Percentiles rank a stretch among this genome's conserved stretches.
These are phyloP conservation scores for Candida coleopterorum DNA, from an alignment of 805 yeast genomes.

Conservation along the genomic window DNA sequence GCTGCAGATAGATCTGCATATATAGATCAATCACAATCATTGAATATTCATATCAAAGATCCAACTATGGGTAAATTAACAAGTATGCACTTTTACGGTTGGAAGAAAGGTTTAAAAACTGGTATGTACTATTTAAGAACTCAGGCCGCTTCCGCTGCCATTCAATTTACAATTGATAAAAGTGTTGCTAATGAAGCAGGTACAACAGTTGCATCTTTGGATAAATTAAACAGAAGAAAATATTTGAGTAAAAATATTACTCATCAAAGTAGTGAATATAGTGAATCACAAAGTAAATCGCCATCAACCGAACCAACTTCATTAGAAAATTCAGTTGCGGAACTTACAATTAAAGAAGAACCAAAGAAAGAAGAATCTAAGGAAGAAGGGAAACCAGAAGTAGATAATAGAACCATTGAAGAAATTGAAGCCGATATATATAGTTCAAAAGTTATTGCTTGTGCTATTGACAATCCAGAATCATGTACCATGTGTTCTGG, in stretches of 20 bases:
- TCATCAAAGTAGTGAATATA: slow-evolving; percentile 18
- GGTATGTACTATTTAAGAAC: slow-evolving; percentile 98
- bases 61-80: slow-evolving; percentile 97
- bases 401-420: slow-evolving; percentile 14
- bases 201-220: slow-evolving; percentile 30
- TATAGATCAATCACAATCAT: slow-evolving; percentile 88
- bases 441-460: slow-evolving; percentile 90
- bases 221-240: slow-evolving; percentile 36
- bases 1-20: slow-evolving; percentile 76
- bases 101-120: slow-evolving; percentile 97
- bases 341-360: slow-evolving; percentile 31
- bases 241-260: slow-evolving; percentile 19
- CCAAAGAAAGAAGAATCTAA: slow-evolving; percentile 9
- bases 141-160: slow-evolving; percentile 95
- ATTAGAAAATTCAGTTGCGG: slow-evolving; percentile 44
- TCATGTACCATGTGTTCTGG: slow-evolving; percentile 99
- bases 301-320: slow-evolving; percentile 37
- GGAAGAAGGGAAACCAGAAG: slow-evolving; percentile 13
- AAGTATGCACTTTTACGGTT: slow-evolving; percentile 97
- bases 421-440: slow-evolving; percentile 69
- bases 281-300: slow-evolving; percentile 18
- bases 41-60: slow-evolving; percentile 81
- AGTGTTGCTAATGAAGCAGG: slow-evolving; percentile 37
- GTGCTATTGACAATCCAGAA: slow-evolving; percentile 96
- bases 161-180: slow-evolving; percentile 67